Percentiles rank a stretch among this genome's conserved stretches.
These are phyloP conservation scores for Trichoderma oligosporum DNA, from an alignment of 2,329 filamentous ascomycete genomes.

Conservation along the genomic window DNA sequence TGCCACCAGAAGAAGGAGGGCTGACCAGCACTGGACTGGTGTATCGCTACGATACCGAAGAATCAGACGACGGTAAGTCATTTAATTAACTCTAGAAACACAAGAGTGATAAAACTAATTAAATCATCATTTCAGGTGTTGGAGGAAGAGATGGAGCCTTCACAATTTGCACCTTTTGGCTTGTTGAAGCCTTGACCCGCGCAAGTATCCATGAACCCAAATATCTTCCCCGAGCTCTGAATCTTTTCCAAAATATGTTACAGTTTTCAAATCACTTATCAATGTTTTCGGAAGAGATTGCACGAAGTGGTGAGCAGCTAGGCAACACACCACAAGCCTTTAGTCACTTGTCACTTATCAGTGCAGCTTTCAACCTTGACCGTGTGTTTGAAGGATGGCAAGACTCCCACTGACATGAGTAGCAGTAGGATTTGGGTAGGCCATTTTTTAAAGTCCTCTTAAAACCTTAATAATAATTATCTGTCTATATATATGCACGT, in stretches of 20 bases:
- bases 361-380: slow-evolving; percentile 72
- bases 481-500: neutral
- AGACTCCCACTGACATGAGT: neutral
- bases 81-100: neutral
- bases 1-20: slow-evolving; percentile 69
- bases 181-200: slow-evolving; percentile 72
- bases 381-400: slow-evolving; percentile 38
- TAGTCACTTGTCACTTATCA: slow-evolving; percentile 70
- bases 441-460: neutral
- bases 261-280: slow-evolving; percentile 71
- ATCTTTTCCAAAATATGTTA: slow-evolving; percentile 74
- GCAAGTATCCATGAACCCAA: slow-evolving; percentile 62
- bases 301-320: slow-evolving; percentile 69
- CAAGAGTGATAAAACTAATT: neutral
- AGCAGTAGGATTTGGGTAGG: no score
- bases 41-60: slow-evolving; percentile 67
- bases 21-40: slow-evolving; percentile 72
- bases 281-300: slow-evolving; percentile 79
- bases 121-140: slow-evolving; percentile 48
- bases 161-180: slow-evolving; percentile 80
- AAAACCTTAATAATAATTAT: neutral
- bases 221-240: slow-evolving; percentile 59
- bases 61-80: slow-evolving; percentile 63
- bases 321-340: slow-evolving; percentile 79
- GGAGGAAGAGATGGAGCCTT: slow-evolving; percentile 73